These are phyloP conservation scores for Mrakiaceae sp. DNA, from an alignment of 1,284 basidiomycete genomes.

Conservation along the genomic window DNA sequence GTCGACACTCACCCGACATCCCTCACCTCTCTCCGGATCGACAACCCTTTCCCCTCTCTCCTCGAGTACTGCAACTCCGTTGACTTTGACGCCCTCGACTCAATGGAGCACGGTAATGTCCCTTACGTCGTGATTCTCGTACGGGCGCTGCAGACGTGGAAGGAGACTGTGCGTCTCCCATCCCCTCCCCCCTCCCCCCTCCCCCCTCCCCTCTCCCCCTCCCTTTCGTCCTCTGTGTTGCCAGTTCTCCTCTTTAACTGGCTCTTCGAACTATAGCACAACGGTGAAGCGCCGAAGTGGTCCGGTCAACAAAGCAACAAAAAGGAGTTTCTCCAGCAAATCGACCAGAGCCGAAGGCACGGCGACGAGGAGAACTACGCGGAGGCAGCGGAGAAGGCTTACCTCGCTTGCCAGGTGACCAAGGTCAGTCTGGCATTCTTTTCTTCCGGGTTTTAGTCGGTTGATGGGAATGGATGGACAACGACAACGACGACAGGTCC, in stretches of 20 bases:
- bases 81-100: slow-evolving; percentile 64
- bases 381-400: slow-evolving; percentile 72
- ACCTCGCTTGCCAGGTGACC: slow-evolving; percentile 58
- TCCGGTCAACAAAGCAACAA: slow-evolving; percentile 46
- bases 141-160: slow-evolving; percentile 70
- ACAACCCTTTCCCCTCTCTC: slow-evolving; percentile 74
- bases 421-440: slow-evolving; percentile 32
- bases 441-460: background rate
- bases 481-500: slow-evolving; percentile 41
- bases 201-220: background rate
- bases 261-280: slow-evolving; percentile 42
- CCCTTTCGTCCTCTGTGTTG: background rate
- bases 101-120: slow-evolving; percentile 73
- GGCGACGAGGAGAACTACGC: slow-evolving; percentile 93
- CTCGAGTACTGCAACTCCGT: slow-evolving; percentile 58
- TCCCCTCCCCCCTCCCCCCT: background rate
- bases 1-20: slow-evolving; percentile 87
- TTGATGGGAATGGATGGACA: background rate
- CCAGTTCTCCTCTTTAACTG: background rate
- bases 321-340: slow-evolving; percentile 58
- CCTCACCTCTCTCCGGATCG: slow-evolving; percentile 71
- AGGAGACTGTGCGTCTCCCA: slow-evolving; percentile 32
- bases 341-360: slow-evolving; percentile 53
- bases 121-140: slow-evolving; percentile 81
- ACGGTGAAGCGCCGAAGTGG: slow-evolving; percentile 50